Percentiles rank a stretch among this genome's conserved stretches.
Evolutionary conservation across 108 stramenopile species (phyloP).

Genomic region (Discostella pseudostelligera): DNA sequence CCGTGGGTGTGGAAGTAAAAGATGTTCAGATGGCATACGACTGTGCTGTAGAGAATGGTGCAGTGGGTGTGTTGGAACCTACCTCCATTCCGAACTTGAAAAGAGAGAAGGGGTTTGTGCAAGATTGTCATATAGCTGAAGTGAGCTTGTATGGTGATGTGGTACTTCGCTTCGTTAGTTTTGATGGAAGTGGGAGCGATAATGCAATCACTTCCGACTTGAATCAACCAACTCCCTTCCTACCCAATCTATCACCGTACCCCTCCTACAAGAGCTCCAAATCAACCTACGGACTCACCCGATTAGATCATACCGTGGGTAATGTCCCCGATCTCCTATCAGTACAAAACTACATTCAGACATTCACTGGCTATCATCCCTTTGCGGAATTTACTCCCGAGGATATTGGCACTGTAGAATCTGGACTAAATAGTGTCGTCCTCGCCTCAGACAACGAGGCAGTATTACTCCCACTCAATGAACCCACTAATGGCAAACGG

Average conservation of each 20-base stretch:
- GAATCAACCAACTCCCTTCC: slow-evolving; percentile 28
- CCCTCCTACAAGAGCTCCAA: slow-evolving; percentile 12
- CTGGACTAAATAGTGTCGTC: slow-evolving; percentile 85
- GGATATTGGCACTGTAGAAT: slow-evolving; percentile 86
- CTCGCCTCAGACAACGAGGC: slow-evolving; percentile 57
- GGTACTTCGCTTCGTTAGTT: slow-evolving; percentile 57
- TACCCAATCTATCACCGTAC: slow-evolving; percentile 62
- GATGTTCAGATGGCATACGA: slow-evolving; percentile 47
- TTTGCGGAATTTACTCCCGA: slow-evolving; percentile 88
- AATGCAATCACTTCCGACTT: not conserved
- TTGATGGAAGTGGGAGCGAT: slow-evolving; percentile 1
- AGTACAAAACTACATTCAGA: slow-evolving; percentile 47
- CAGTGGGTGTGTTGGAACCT: slow-evolving; percentile 54
- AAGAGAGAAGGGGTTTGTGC: slow-evolving; percentile 9
- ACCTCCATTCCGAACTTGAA: slow-evolving; percentile 41
- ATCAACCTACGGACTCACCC: slow-evolving; percentile 46
- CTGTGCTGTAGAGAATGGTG: slow-evolving; percentile 50
- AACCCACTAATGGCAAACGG: slow-evolving; percentile 72
- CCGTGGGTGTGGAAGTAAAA: slow-evolving; percentile 49
- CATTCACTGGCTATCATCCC: slow-evolving; percentile 73
- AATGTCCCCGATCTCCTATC: slow-evolving; percentile 64
- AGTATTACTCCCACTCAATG: slow-evolving; percentile 84
- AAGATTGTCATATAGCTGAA: slow-evolving; percentile 48
- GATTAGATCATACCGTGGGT: slow-evolving; percentile 73
- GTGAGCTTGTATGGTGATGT: slow-evolving; percentile 65